A percentile compares a stretch with the other conserved stretches of the same genome.
Evolutionary conservation across 192 early-diverging fungal species (phyloP).

Genomic region (Coemansia furcata): DNA sequence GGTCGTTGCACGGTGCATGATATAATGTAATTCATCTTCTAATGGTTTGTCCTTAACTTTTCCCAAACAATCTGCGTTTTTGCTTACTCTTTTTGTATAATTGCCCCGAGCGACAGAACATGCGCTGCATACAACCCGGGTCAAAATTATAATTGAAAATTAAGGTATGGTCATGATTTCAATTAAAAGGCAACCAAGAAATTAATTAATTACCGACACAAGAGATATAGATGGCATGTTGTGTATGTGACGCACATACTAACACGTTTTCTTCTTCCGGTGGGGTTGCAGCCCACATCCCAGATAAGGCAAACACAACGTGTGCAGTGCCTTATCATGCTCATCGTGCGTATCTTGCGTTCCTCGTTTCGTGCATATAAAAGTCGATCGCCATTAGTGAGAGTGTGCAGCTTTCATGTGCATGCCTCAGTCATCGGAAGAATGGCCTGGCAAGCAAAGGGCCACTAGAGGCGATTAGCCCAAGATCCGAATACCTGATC

Average conservation of each 20-base stretch:
- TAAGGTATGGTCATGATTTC: not conserved
- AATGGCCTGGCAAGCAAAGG: not conserved
- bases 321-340: slow-evolving; percentile 1
- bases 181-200: not conserved
- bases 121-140: not conserved
- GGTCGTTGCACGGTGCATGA: not conserved
- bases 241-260: not conserved
- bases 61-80: not conserved
- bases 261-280: not conserved
- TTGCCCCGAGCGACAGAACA: not conserved
- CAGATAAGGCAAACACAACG: slow-evolving; percentile 2
- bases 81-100: not conserved
- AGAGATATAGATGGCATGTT: not conserved
- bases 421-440: not conserved
- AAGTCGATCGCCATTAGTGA: not conserved
- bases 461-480: not conserved
- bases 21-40: not conserved
- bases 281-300: not conserved
- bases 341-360: not conserved
- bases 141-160: not conserved
- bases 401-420: not conserved
- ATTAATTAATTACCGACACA: not conserved
- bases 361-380: not conserved
- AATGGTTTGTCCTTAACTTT: not conserved
- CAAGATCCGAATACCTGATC: not conserved